Conservation (phyloP, 2,329 filamentous ascomycete species). For the Mycosphaerella sp. region DNA sequence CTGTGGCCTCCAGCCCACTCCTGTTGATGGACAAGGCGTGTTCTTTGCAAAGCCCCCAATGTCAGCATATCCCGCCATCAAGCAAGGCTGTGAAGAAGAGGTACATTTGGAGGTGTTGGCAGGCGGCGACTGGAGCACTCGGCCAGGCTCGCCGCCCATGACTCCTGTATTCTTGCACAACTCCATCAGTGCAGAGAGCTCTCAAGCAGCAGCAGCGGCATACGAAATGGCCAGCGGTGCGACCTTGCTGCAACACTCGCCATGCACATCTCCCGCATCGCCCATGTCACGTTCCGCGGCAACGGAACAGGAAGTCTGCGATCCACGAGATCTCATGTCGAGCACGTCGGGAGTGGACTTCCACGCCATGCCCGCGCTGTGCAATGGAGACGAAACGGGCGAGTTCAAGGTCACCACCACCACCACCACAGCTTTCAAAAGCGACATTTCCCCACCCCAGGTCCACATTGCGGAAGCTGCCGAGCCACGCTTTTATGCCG, state of each 20-base stretch:
- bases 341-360: constrained; percentile 55
- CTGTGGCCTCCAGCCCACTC: constrained; percentile 72
- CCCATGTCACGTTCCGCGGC: constrained; percentile 64
- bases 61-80: constrained; percentile 55
- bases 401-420: constrained; percentile 30
- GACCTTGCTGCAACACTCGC: constrained; percentile 62
- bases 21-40: constrained; percentile 61
- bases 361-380: constrained; percentile 56
- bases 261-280: constrained; percentile 79
- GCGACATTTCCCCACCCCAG: constrained; percentile 27
- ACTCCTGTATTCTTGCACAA: constrained; percentile 72
- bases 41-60: constrained; percentile 28
- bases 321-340: constrained; percentile 83
- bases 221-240: constrained; percentile 67
- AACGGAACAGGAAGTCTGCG: constrained; percentile 68
- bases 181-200: constrained; percentile 50
- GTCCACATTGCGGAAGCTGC: constrained; percentile 36
- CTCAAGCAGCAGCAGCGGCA: constrained; percentile 37
- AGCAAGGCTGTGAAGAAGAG: constrained; percentile 65
- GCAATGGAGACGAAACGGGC: constrained; percentile 50
- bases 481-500: constrained; percentile 49
- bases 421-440: constrained; percentile 38
- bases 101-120: constrained; percentile 66
- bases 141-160: constrained; percentile 73
- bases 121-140: constrained; percentile 63